Conservation (phyloP, 345 rosid genomes). For the Cochlearia excelsa region DNA sequence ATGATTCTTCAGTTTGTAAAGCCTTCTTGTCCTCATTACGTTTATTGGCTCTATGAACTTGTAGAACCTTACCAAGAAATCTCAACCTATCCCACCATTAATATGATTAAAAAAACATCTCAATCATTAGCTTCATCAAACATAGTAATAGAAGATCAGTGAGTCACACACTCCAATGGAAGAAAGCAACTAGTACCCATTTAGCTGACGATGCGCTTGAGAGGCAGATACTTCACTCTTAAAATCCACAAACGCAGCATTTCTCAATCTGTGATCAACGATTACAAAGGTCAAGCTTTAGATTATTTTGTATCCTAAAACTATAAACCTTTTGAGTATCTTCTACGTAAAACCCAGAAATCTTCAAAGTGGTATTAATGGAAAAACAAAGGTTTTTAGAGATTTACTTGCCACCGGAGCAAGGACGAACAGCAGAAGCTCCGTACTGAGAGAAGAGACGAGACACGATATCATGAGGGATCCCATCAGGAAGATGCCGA, state of each 20-base stretch:
- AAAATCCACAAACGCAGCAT: slow-evolving; percentile 90
- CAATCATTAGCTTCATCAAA: slow-evolving; percentile 4
- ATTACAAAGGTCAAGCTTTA: slow-evolving; percentile 8
- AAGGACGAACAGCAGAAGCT: slow-evolving; percentile 77
- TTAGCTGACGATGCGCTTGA: slow-evolving; percentile 78
- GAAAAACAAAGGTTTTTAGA: neutral
- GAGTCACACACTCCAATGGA: neutral
- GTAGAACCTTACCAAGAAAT: slow-evolving; percentile 88
- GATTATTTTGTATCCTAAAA: neutral
- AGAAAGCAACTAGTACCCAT: slow-evolving; percentile 51
- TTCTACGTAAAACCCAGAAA: neutral
- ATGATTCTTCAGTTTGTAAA: slow-evolving; percentile 38
- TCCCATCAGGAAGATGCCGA: slow-evolving; percentile 80
- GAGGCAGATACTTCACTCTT: slow-evolving; percentile 63
- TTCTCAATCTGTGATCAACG: slow-evolving; percentile 51
- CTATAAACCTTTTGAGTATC: neutral
- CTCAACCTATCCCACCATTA: slow-evolving; percentile 55
- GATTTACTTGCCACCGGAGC: slow-evolving; percentile 59
- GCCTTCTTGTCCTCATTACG: slow-evolving; percentile 44
- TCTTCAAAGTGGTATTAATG: neutral
- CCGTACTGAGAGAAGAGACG: slow-evolving; percentile 83
- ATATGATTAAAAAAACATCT: slow-evolving; percentile 8
- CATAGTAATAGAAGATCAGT: neutral
- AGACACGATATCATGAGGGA: slow-evolving; percentile 66
- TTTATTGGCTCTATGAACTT: slow-evolving; percentile 71